These are phyloP conservation scores for Cicer arietinum DNA, from an alignment of 306 rosid species.

Conservation along the genomic window DNA sequence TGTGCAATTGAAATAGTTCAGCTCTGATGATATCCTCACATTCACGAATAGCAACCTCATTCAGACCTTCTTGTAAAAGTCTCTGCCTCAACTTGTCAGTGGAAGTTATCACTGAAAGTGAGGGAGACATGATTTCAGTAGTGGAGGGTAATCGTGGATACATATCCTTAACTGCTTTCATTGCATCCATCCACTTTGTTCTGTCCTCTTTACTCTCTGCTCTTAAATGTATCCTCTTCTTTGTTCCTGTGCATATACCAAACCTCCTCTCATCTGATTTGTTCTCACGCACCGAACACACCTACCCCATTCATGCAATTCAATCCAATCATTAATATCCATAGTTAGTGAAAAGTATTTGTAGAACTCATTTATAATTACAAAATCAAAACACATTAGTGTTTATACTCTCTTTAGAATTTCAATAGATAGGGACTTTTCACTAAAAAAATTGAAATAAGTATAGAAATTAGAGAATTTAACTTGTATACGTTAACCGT, in stretches of 20 bases:
- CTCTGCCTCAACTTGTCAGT: constrained; percentile 66
- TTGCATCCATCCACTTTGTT: constrained; percentile 53
- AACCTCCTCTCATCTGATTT: constrained; percentile 58
- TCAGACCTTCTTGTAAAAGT: constrained; percentile 67
- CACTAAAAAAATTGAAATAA: no score
- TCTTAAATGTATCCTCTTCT: constrained; percentile 62
- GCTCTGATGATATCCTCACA: constrained; percentile 77
- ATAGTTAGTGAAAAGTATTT: no score
- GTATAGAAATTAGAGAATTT: no score
- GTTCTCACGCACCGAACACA: constrained; percentile 55
- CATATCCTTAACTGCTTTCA: constrained; percentile 63
- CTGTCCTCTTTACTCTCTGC: constrained; percentile 58
- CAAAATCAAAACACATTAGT: no score
- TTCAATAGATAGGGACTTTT: no score
- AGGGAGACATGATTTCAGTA: constrained; percentile 72
- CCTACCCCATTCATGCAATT: constrained; percentile 36
- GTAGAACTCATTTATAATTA: no score
- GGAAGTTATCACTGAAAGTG: constrained; percentile 52
- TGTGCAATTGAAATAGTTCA: constrained; percentile 66
- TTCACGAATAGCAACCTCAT: constrained; percentile 64
- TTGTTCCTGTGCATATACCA: constrained; percentile 52
- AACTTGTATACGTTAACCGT: no score
- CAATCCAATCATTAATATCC: not conserved
- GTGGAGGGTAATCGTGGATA: constrained; percentile 75
- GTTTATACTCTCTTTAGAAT: no score